These are phyloP conservation scores for Globisporangium acanthophoron DNA, from an alignment of 352 stramenopile genomes.

Conservation along the genomic window DNA sequence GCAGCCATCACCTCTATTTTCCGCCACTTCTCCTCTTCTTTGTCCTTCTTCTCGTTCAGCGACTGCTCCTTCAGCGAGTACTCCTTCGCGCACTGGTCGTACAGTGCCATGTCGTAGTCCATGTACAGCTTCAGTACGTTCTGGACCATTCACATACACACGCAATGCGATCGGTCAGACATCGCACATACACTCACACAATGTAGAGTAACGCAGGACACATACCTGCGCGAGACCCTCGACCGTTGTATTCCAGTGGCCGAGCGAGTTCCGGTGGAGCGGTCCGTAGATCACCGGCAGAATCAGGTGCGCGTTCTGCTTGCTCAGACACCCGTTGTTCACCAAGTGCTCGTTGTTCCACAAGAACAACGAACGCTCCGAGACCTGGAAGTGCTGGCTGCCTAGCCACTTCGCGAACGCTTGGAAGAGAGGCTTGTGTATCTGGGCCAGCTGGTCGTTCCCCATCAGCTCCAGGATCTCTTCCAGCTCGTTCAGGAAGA, in stretches of 20 bases:
- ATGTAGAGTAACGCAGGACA: conserved; percentile 1
- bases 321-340: conserved; percentile 92
- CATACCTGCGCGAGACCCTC: conserved; percentile 88
- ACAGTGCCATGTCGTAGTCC: conserved; percentile 94
- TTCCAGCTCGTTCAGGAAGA: conserved; percentile 98
- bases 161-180: not conserved
- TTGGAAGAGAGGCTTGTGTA: conserved; percentile 77
- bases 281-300: conserved; percentile 93
- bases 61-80: conserved; percentile 75
- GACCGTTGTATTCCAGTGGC: conserved; percentile 97
- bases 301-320: conserved; percentile 91
- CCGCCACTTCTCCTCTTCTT: conserved; percentile 89
- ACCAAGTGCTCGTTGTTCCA: conserved; percentile 99
- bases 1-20: conserved; percentile 91
- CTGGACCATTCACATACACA: conserved; percentile 16
- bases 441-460: conserved; percentile 66
- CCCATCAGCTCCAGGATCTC: conserved; percentile 97
- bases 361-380: conserved; percentile 96
- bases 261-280: conserved; percentile 83
- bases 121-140: conserved; percentile 90
- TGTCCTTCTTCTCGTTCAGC: conserved; percentile 61
- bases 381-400: conserved; percentile 95
- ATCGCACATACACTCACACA: not conserved
- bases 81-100: conserved; percentile 88
- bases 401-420: conserved; percentile 87